A percentile compares a stretch with the other conserved stretches of the same genome.
phyloP scores from a whole-genome alignment of 352 stramenopile genomes.

The Pythium dissimile region DNA sequence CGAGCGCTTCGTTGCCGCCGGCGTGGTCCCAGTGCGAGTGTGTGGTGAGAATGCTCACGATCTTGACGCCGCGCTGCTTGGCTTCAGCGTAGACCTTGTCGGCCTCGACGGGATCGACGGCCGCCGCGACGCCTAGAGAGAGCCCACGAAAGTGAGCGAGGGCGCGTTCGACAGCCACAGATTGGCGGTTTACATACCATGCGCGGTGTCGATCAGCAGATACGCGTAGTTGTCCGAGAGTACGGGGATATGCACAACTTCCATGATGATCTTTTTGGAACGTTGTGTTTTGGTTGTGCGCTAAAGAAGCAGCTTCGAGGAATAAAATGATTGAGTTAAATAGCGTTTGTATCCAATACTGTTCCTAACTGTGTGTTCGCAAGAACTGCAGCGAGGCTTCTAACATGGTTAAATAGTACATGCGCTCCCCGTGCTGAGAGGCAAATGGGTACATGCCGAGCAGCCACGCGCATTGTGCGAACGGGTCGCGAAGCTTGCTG shows the following conservation, averaged over 20 bases:
- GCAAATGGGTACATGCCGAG: slow-evolving; percentile 28
- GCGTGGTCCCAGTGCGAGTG: slow-evolving; percentile 91
- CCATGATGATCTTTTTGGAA: slow-evolving; percentile 27
- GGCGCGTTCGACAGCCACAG: not conserved
- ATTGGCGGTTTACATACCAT: slow-evolving; percentile 22
- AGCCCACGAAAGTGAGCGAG: not conserved
- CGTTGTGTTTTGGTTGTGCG: not conserved
- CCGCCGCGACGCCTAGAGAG: slow-evolving; percentile 54
- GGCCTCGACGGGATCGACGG: slow-evolving; percentile 87
- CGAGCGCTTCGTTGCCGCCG: slow-evolving; percentile 81
- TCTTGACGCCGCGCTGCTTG: slow-evolving; percentile 47
- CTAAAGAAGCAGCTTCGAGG: too few species aligned
- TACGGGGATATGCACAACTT: slow-evolving; percentile 79
- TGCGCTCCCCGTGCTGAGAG: slow-evolving; percentile 30
- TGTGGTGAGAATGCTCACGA: slow-evolving; percentile 89
- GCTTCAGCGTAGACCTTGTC: slow-evolving; percentile 70
- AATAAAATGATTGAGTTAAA: not conserved
- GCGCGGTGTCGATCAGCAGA: slow-evolving; percentile 63
- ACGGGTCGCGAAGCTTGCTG: slow-evolving; percentile 21
- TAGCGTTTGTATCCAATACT: slow-evolving; percentile 1
- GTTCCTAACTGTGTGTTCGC: slow-evolving; percentile 13
- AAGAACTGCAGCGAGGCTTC: slow-evolving; percentile 37
- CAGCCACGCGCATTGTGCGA: slow-evolving; percentile 23
- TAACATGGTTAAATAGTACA: slow-evolving; percentile 49
- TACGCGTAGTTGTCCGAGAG: slow-evolving; percentile 93